Evolutionary conservation across 2,329 filamentous ascomycete genomes (phyloP), one percentile per base, ranked within the genome.

Genomic region (Trematosphaeria pertusa): DNA sequence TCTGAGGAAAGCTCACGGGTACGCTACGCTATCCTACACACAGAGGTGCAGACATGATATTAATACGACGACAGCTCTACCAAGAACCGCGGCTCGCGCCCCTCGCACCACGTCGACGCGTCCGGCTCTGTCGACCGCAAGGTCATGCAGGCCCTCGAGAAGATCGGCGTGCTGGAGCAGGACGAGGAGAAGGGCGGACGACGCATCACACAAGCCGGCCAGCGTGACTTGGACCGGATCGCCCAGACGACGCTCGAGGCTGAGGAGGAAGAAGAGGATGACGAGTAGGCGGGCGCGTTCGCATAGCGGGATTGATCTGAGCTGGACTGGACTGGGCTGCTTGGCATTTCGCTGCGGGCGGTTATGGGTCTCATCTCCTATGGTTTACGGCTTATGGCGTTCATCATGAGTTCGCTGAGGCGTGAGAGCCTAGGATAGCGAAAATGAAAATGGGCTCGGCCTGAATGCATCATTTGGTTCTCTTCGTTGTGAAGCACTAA

Each of bases 101-200:
- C 94, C 75, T 90, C 87, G 61, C 87, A 96, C 81, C 94, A 99
- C 85, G 90, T 96, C 71, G 89, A 97, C 75, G 94, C 92, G 77
- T 92, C 87, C 67, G 93, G 93, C 77, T 87, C 86, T 74, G 92
- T 99, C 68, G 94, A 99, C 85, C 91, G 94, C 79, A 97, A 97
- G 85, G 84, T 96, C 75, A 82, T 97, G 77, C 94, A 99, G 85
- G 83, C 92, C 56, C 89, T 99, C 50, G 94, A 97, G 89, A 97
- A 97, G 89, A 97, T 99, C 72, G 92, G 93, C 78, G 92, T 99
- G 69, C 82, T 99, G 58, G 94, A 99, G 88, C 83, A 89, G 74
- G 93, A 97, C 71, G 93, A 97, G 85, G 93, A 97, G 66, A 96
- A 96, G 86, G 94, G 94, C 79, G 94, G 94, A 73, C 90, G 94